These are phyloP conservation scores for Saccharomycopsis javanensis DNA, from an alignment of 805 yeast species.

Conservation along the genomic window DNA sequence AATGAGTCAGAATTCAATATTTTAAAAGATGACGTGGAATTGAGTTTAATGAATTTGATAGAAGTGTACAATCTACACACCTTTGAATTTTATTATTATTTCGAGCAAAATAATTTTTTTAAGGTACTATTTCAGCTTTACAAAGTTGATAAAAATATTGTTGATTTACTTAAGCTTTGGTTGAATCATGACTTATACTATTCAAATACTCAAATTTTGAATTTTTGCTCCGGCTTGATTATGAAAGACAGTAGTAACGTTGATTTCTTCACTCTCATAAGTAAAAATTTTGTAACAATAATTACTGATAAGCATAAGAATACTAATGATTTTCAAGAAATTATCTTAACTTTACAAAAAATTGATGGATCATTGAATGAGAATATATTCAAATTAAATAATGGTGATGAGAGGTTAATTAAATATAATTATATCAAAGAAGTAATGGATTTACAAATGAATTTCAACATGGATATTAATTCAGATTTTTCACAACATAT, in stretches of 20 bases:
- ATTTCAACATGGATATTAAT: not conserved
- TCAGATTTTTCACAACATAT: not conserved
- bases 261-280: conserved; percentile 3
- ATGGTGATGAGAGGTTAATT: not conserved
- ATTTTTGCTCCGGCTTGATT: conserved; percentile 21
- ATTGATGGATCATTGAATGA: not conserved
- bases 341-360: not conserved
- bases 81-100: conserved; percentile 39
- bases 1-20: conserved; percentile 16
- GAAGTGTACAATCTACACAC: conserved; percentile 53
- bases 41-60: conserved; percentile 64
- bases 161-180: conserved; percentile 50
- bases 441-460: not conserved
- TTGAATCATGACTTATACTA: conserved; percentile 24
- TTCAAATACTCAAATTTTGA: conserved; percentile 24
- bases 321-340: not conserved
- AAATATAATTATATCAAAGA: not conserved
- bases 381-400: not conserved
- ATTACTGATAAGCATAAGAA: not conserved
- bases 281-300: not conserved
- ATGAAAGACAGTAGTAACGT: not conserved
- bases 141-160: conserved; percentile 39
- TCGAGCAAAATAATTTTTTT: conserved; percentile 46
- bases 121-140: conserved; percentile 52
- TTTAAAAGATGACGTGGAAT: conserved; percentile 52